A percentile compares a stretch with the other conserved stretches of the same genome.
Evolutionary conservation across 1,284 basidiomycete genomes (phyloP).

Genomic region (Ceratobasidium sp.): DNA sequence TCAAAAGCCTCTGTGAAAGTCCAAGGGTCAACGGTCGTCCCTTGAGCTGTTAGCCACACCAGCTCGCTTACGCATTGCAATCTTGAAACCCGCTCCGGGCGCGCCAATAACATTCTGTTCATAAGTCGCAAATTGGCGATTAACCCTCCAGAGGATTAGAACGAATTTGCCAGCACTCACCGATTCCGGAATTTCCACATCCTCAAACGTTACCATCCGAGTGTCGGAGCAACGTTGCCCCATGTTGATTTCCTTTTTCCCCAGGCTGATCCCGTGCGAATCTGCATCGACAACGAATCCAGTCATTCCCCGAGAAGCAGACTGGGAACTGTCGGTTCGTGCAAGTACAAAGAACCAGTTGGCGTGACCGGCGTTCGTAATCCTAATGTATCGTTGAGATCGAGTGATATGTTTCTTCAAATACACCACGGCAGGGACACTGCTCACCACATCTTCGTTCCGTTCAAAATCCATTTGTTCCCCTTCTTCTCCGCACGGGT

Average conservation of each 20-base stretch:
- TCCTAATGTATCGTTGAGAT: too few species aligned
- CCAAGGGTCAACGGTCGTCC: constrained; percentile 55
- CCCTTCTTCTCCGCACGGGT: constrained; percentile 65
- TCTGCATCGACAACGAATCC: constrained; percentile 69
- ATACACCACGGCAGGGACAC: constrained; percentile 6
- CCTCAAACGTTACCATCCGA: constrained; percentile 66
- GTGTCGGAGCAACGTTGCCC: constrained; percentile 69
- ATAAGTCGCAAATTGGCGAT: too few species aligned
- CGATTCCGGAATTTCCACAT: constrained; percentile 62
- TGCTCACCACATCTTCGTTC: constrained; percentile 68
- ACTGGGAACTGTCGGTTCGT: constrained; percentile 62
- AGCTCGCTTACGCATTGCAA: constrained; percentile 51
- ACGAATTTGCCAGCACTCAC: constrained; percentile 8
- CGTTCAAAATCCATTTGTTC: constrained; percentile 64
- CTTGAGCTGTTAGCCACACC: not conserved
- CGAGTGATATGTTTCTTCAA: not conserved
- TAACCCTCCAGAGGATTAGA: too few species aligned
- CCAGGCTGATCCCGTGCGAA: constrained; percentile 61
- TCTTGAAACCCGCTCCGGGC: constrained; percentile 67
- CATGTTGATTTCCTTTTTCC: constrained; percentile 71
- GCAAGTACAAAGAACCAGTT: constrained; percentile 69
- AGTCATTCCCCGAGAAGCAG: constrained; percentile 63
- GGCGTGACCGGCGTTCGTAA: constrained; percentile 65
- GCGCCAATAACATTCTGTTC: constrained; percentile 65
- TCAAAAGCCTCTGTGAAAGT: constrained; percentile 69